Conservation (phyloP, 1,284 basidiomycete species). For the Stereum hirsutum region DNA sequence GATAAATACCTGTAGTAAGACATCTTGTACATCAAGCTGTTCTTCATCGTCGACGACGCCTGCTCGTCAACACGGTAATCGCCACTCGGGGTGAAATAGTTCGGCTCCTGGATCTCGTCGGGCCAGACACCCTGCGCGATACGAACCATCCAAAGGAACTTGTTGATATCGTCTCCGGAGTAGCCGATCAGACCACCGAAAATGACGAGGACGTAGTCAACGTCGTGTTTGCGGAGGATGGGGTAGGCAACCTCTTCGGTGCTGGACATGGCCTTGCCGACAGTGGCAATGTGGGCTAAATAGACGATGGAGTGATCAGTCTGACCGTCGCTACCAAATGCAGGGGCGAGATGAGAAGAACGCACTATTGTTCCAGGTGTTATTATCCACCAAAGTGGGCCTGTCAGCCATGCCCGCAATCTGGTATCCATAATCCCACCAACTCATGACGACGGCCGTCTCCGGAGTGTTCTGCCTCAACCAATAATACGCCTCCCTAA, state of each 20-base stretch:
- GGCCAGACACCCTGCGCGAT: conserved; percentile 99
- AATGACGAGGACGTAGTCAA: conserved; percentile 96
- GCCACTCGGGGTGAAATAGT: conserved; percentile 91
- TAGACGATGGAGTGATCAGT: conserved; percentile 1
- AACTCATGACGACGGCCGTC: conserved; percentile 94
- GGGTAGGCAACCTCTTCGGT: conserved; percentile 94
- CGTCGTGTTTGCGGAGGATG: conserved; percentile 94
- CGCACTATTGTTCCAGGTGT: conserved; percentile 99
- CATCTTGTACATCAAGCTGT: conserved; percentile 99
- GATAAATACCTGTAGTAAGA: conserved; percentile 76
- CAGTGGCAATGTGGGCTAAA: conserved; percentile 88
- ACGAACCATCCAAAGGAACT: conserved; percentile 98
- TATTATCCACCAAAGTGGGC: conserved; percentile 97
- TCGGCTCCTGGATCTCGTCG: conserved; percentile 91
- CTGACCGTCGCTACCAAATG: conserved; percentile 10
- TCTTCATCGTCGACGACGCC: conserved; percentile 87
- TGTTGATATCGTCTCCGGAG: conserved; percentile 99
- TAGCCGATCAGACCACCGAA: conserved; percentile 97
- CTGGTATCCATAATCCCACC: conserved; percentile 99
- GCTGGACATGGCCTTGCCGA: conserved; percentile 96
- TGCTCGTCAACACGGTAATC: conserved; percentile 91
- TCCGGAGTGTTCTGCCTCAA: conserved; percentile 90
- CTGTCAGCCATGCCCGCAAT: conserved; percentile 98
- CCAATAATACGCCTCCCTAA: conserved; percentile 99
- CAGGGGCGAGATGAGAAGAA: conserved; percentile 9